Evolutionary conservation across 2,329 filamentous ascomycete species (phyloP).

Genomic region (Cladosporium sp.): DNA sequence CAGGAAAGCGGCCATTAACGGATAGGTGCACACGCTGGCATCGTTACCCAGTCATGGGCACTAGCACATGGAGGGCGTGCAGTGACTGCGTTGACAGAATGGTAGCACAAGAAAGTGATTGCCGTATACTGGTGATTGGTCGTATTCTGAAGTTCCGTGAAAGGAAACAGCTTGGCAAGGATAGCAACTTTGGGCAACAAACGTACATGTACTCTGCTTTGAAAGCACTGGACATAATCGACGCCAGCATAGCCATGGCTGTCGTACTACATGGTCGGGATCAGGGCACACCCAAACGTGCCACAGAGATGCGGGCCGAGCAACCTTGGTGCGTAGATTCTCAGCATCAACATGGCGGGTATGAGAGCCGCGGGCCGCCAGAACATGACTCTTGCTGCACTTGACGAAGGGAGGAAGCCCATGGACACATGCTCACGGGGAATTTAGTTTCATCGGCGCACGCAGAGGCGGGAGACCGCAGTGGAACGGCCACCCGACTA

Average conservation of each 20-base stretch:
- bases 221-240: constrained; percentile 13
- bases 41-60: constrained; percentile 19
- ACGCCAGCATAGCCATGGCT: constrained; percentile 17
- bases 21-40: constrained; percentile 19
- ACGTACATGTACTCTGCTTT: constrained; percentile 11
- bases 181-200: constrained; percentile 18
- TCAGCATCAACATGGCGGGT: background rate
- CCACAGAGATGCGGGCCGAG: constrained; percentile 18
- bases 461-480: constrained; percentile 10
- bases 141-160: background rate
- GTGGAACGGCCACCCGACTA: constrained; percentile 9
- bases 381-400: background rate
- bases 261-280: constrained; percentile 15
- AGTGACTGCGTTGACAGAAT: constrained; percentile 22
- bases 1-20: constrained; percentile 15
- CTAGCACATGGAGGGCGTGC: constrained; percentile 19
- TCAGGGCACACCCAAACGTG: constrained; percentile 5
- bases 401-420: background rate
- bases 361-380: constrained; percentile 13
- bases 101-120: constrained; percentile 14
- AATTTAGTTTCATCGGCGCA: background rate
- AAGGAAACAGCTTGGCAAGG: constrained; percentile 5
- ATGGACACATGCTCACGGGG: constrained; percentile 15
- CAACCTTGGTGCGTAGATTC: background rate
- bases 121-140: constrained; percentile 9